Conservation (phyloP, 2,329 filamentous ascomycete species). For the Claviceps sp. region DNA sequence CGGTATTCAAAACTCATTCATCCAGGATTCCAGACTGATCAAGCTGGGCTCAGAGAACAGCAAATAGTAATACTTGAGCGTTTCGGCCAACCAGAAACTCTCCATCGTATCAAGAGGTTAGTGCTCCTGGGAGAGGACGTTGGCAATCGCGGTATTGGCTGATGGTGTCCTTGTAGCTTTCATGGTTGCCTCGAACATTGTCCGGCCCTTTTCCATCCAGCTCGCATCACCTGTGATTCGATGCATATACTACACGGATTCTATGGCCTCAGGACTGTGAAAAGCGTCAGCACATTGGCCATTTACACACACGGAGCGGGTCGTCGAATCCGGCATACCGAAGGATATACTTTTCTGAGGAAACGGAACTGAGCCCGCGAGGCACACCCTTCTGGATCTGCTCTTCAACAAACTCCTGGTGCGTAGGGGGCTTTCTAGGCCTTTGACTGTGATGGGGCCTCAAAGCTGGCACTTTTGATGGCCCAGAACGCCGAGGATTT, state of each 20-base stretch:
- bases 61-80: constrained; percentile 68
- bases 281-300: constrained; percentile 13
- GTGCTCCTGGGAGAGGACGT: constrained; percentile 38
- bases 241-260: constrained; percentile 82
- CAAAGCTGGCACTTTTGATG: neutral
- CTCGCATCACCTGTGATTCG: constrained; percentile 66
- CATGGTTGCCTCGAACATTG: constrained; percentile 65
- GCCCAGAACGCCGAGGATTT: neutral
- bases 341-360: constrained; percentile 42
- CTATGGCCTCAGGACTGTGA: constrained; percentile 66
- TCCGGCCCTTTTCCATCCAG: constrained; percentile 75
- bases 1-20: constrained; percentile 54
- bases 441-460: neutral
- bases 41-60: constrained; percentile 47
- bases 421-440: neutral
- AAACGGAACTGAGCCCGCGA: constrained; percentile 35
- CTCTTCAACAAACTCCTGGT: neutral
- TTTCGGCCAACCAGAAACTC: constrained; percentile 41
- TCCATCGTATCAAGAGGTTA: constrained; percentile 50
- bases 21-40: constrained; percentile 45
- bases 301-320: neutral
- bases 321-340: constrained; percentile 29
- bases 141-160: constrained; percentile 57
- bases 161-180: constrained; percentile 50
- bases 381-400: constrained; percentile 26